Percentiles rank a stretch among this genome's conserved stretches.
Conservation (phyloP, 2,329 filamentous ascomycete species). For the Aspergillus piperis region DNA sequence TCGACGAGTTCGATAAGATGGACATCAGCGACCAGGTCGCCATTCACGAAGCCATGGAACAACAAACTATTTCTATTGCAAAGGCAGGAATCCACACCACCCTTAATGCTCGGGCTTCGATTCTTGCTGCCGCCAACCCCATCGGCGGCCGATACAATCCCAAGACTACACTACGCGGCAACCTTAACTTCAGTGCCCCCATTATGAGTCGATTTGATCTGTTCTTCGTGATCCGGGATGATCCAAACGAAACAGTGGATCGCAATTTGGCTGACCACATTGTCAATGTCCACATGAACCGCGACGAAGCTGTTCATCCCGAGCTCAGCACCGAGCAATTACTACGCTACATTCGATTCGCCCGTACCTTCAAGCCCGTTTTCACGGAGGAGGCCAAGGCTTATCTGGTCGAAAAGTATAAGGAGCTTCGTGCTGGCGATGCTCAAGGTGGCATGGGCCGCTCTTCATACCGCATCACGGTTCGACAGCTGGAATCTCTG, state of each 20-base stretch:
- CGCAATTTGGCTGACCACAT: slow-evolving; percentile 92
- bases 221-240: slow-evolving; percentile 96
- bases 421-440: slow-evolving; percentile 90
- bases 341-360: slow-evolving; percentile 96
- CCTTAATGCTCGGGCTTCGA: slow-evolving; percentile 90
- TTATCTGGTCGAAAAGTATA: slow-evolving; percentile 87
- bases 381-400: slow-evolving; percentile 86
- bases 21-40: slow-evolving; percentile 95
- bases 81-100: slow-evolving; percentile 98
- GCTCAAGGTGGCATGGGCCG: slow-evolving; percentile 89
- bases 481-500: slow-evolving; percentile 91
- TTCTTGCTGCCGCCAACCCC: slow-evolving; percentile 93
- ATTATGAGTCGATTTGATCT: slow-evolving; percentile 99
- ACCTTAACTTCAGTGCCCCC: slow-evolving; percentile 97
- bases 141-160: slow-evolving; percentile 94
- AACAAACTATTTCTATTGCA: slow-evolving; percentile 98
- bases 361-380: slow-evolving; percentile 87
- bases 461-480: slow-evolving; percentile 96
- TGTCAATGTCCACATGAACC: slow-evolving; percentile 86
- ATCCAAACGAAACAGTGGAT: slow-evolving; percentile 90
- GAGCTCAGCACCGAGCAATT: slow-evolving; percentile 96
- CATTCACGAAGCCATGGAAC: slow-evolving; percentile 99
- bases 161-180: slow-evolving; percentile 87
- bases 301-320: slow-evolving; percentile 86
- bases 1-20: slow-evolving; percentile 99